Conservation (phyloP, 129 eudicot species). For the Silybum marianum region DNA sequence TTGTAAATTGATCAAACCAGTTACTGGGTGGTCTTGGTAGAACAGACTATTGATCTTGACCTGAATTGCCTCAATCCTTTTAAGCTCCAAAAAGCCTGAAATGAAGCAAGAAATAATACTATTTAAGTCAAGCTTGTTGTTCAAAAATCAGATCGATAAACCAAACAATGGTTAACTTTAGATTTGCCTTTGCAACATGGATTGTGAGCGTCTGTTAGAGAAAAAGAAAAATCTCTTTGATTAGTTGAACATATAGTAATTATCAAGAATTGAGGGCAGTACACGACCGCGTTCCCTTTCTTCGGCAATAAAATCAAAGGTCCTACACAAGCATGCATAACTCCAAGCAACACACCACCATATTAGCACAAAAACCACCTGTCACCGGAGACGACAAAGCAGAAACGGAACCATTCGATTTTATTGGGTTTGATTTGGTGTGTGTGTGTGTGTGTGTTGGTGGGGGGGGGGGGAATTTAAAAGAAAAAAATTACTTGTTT, state of each 20-base stretch:
- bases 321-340: no score
- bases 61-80: conserved; percentile 21
- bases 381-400: no score
- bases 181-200: conserved; percentile 54
- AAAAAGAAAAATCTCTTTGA: conserved; percentile 12
- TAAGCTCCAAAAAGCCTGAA: conserved; percentile 61
- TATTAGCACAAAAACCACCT: no score
- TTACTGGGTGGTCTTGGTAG: conserved; percentile 1
- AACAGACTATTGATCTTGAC: neutral
- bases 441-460: no score
- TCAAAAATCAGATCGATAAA: conserved; percentile 21
- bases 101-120: conserved; percentile 1
- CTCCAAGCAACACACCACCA: no score
- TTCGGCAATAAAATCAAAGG: no score
- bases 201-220: conserved; percentile 47
- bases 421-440: no score
- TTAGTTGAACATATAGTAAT: neutral
- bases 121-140: neutral
- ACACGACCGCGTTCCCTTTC: no score
- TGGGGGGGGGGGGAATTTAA: no score
- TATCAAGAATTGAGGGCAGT: neutral
- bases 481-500: no score
- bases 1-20: conserved; percentile 9
- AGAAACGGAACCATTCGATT: no score
- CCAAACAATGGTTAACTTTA: neutral